Base-by-base conservation (phyloP, 495 filamentous ascomycete genomes). In the Tricharina praecox region DNA sequence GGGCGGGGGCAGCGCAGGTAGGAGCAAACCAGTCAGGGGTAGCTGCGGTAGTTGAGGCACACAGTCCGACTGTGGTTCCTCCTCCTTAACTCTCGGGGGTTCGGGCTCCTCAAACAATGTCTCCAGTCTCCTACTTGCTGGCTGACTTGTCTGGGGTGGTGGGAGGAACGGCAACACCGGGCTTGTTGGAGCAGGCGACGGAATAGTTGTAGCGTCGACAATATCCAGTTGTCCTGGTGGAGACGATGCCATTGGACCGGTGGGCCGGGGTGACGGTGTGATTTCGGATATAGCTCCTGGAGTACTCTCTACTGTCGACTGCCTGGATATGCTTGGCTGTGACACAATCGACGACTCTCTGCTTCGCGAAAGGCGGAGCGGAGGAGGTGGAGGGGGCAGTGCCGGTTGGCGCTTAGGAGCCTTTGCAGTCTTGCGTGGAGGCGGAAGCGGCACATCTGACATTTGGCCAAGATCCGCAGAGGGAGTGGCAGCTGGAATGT, bases 181-280 rank as follows among this genome's bases (percentile, higher is more conserved):
- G 23, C 57, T 60, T 18, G 52, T 52, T 36, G 57, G 57, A 23
- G 50, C 56, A 13, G 57, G 57, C n/a, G 57, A 60, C 33, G 50
- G 49, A 16, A 33, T 47, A 18, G 46, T 45, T 24, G 35, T 16
- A 44, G 45, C 47, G 15, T 53, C 55, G 3, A 42, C 25, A 32
- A 48, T 43, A 13, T 59, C 57, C 15, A 37, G 24, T 37, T 54
- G 45, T 41, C 49, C 49, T 10, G 57, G 57, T 13, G 57, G 57
- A 23, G 57, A 60, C 25, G 57, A 60, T 15, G 52, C 56, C 56
- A 60, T 60, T 23, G 23, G 18, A 35, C 41, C 37, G 0, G 18
- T 43, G 18, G 13, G 20, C 19, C 20, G 20, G 1, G 43, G 26
- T 34, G 43, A 46, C 24, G 43, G 43, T 20, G 43, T 33, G 19